phyloP scores from a whole-genome alignment of 2,329 filamentous ascomycete species.

The Exophiala aquamarina region DNA sequence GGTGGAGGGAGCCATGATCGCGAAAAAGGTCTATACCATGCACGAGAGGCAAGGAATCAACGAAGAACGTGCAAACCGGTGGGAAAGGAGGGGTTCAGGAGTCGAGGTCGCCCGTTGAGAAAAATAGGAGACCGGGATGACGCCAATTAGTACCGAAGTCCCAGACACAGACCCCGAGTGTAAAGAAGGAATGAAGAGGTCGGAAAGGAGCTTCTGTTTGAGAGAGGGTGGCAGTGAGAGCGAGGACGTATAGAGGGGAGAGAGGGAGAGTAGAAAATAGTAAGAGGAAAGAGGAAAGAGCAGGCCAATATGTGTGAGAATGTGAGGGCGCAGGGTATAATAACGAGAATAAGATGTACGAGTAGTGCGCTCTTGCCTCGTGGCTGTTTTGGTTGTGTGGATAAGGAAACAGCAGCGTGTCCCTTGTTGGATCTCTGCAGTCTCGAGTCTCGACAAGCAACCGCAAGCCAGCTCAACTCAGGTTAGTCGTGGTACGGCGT shows the following conservation, averaged over 20 bases:
- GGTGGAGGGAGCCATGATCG: slow-evolving; percentile 37
- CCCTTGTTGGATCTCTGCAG: no score
- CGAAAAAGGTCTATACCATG: slow-evolving; percentile 28
- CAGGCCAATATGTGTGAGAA: slow-evolving; percentile 6
- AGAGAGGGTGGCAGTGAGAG: no score
- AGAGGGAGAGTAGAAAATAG: slow-evolving; percentile 13
- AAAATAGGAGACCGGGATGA: slow-evolving; percentile 26
- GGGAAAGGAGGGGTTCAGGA: slow-evolving; percentile 5
- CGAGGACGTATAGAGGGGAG: slow-evolving; percentile 10
- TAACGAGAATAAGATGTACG: not conserved
- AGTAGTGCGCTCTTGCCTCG: no score
- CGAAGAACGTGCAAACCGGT: slow-evolving; percentile 1
- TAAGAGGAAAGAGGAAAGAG: slow-evolving; percentile 10
- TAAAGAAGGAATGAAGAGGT: slow-evolving; percentile 11
- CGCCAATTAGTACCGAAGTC: slow-evolving; percentile 24
- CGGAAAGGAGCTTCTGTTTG: slow-evolving; percentile 20
- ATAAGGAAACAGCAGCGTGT: no score
- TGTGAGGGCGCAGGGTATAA: slow-evolving; percentile 17
- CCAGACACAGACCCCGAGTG: slow-evolving; percentile 19
- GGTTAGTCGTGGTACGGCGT: no score
- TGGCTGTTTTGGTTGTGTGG: no score
- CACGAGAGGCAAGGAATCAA: slow-evolving; percentile 6
- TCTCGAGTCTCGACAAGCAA: no score
- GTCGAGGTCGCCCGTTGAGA: not conserved
- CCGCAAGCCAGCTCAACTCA: no score